phyloP scores from a whole-genome alignment of 2,329 filamentous ascomycete species.

The Aureobasidium sp. region DNA sequence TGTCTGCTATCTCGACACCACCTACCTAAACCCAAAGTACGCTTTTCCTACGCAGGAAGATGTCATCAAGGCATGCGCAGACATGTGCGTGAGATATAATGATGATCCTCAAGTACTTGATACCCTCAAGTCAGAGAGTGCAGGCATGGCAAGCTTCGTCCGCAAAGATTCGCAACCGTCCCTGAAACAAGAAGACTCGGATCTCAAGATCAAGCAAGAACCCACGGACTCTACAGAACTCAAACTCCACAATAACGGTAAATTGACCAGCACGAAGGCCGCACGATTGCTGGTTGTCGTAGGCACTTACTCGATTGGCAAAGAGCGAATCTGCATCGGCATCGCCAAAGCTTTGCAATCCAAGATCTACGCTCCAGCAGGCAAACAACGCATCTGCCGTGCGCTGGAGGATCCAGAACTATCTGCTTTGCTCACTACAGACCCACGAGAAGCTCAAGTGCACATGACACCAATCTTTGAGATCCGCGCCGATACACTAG shows the following conservation, averaged over 20 bases:
- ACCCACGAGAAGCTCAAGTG: conserved; percentile 82
- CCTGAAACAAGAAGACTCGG: conserved; percentile 35
- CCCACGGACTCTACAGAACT: conserved; percentile 32
- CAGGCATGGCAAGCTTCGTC: conserved; percentile 59
- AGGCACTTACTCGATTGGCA: conserved; percentile 96
- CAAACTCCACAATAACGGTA: conserved; percentile 22
- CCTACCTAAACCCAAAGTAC: conserved; percentile 92
- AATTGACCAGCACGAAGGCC: conserved; percentile 30
- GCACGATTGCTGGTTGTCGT: conserved; percentile 83
- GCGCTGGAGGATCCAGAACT: conserved; percentile 84
- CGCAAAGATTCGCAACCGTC: conserved; percentile 37
- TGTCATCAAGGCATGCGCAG: conserved; percentile 79
- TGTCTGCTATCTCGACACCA: conserved; percentile 94
- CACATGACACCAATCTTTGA: conserved; percentile 98
- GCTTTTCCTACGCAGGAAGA: conserved; percentile 84
- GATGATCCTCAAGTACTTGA: conserved; percentile 55
- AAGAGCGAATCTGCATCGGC: conserved; percentile 89
- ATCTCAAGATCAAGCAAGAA: conserved; percentile 30
- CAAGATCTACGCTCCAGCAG: conserved; percentile 81
- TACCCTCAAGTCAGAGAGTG: conserved; percentile 45
- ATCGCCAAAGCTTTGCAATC: conserved; percentile 79
- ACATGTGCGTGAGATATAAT: conserved; percentile 74
- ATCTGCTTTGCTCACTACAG: conserved; percentile 64
- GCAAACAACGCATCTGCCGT: conserved; percentile 76
- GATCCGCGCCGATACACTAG: conserved; percentile 81